Evolutionary conservation across 2,329 filamentous ascomycete genomes (phyloP).

Genomic region (Penicillium olsonii): DNA sequence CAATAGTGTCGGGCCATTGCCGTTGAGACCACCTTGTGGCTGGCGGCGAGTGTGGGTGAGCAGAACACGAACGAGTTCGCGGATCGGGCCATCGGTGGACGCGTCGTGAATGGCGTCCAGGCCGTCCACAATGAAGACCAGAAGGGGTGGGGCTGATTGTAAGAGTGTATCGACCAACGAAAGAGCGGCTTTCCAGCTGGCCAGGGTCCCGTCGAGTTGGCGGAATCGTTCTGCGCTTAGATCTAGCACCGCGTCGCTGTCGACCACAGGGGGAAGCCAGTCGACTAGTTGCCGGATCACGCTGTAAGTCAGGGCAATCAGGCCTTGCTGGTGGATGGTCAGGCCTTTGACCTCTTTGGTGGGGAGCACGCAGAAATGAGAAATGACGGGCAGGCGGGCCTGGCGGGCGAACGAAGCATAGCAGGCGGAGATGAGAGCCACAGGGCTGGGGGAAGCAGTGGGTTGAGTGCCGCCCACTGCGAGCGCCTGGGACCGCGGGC

Average conservation of each 20-base stretch:
- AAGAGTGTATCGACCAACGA: conserved; percentile 39
- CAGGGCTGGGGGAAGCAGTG: conserved; percentile 28
- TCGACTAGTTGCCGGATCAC: conserved; percentile 42
- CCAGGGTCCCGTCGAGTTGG: conserved; percentile 35
- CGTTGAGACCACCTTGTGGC: conserved; percentile 18
- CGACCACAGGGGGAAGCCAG: conserved; percentile 37
- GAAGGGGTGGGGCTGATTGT: conserved; percentile 36
- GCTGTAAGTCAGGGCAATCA: conserved; percentile 42
- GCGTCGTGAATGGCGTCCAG: conserved; percentile 35
- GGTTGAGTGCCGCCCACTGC: conserved; percentile 33
- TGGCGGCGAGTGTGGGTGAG: conserved; percentile 35
- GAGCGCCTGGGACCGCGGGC: conserved; percentile 34
- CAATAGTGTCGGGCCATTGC: conserved; percentile 28
- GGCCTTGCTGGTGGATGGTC: conserved; percentile 30
- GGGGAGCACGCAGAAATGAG: conserved; percentile 39
- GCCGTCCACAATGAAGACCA: conserved; percentile 40
- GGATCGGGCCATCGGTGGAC: conserved; percentile 37
- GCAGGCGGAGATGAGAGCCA: conserved; percentile 36
- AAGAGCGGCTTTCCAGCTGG: conserved; percentile 38
- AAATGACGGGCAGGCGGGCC: conserved; percentile 35
- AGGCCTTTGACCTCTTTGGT: conserved; percentile 21
- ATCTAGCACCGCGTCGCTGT: conserved; percentile 36
- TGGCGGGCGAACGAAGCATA: conserved; percentile 35
- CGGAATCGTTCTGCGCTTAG: conserved; percentile 39
- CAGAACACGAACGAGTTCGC: conserved; percentile 34